phyloP scores from a whole-genome alignment of 2,329 filamentous ascomycete species.

The Fusarium sp. region DNA sequence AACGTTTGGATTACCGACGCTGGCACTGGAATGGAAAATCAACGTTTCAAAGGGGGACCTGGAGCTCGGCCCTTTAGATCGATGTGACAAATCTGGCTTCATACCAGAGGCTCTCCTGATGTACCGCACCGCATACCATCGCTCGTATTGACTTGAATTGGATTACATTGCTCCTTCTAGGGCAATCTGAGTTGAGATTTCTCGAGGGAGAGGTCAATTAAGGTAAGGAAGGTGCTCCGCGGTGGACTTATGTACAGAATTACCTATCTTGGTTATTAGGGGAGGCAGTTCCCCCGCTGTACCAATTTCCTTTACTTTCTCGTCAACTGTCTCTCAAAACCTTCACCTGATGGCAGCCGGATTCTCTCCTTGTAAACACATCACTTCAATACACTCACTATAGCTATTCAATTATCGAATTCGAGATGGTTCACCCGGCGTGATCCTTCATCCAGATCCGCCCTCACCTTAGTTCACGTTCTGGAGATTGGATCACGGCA shows the following conservation, averaged over 20 bases:
- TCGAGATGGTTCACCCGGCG: constrained; percentile 23
- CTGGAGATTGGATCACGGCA: neutral
- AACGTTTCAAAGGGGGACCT: constrained; percentile 20
- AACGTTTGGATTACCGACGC: too few species aligned
- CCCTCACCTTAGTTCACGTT: neutral
- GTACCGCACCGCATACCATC: constrained; percentile 32
- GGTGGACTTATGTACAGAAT: neutral
- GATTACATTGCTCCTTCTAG: constrained; percentile 1
- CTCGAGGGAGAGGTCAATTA: constrained; percentile 30
- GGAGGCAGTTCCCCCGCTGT: constrained; percentile 3
- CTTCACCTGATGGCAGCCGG: neutral
- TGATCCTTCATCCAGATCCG: constrained; percentile 10
- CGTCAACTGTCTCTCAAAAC: constrained; percentile 16
- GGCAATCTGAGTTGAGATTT: neutral
- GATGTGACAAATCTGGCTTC: constrained; percentile 24
- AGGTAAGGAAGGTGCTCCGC: neutral
- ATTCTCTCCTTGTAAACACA: neutral
- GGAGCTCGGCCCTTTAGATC: constrained; percentile 14
- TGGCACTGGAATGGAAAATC: constrained; percentile 37
- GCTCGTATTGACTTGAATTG: constrained; percentile 2
- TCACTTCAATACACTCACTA: neutral
- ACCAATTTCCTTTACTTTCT: constrained; percentile 18
- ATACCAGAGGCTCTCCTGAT: constrained; percentile 37
- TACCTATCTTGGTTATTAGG: constrained; percentile 4
- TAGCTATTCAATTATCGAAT: neutral